phyloP scores from a whole-genome alignment of 805 yeast species.

The Kodamaea leandrae region DNA sequence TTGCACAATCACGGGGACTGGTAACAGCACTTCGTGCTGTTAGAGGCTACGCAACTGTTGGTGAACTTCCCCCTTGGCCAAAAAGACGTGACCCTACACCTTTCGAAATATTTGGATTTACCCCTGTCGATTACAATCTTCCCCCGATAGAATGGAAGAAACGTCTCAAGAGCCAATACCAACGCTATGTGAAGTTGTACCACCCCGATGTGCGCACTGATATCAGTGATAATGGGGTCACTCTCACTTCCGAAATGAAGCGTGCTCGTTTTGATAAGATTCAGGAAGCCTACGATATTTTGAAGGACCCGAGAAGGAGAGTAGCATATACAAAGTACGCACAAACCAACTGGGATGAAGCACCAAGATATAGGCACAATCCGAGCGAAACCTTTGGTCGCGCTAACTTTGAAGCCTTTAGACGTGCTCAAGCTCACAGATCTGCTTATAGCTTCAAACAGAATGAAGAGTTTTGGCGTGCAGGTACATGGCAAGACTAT shows the following conservation, averaged over 20 bases:
- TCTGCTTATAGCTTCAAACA: conserved; percentile 26
- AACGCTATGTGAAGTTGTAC: conserved; percentile 59
- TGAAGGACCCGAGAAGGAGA: conserved; percentile 50
- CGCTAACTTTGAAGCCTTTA: conserved; percentile 29
- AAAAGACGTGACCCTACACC: conserved; percentile 56
- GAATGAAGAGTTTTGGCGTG: conserved; percentile 53
- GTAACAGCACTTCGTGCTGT: not conserved
- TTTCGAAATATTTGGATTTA: conserved; percentile 54
- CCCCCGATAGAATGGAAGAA: conserved; percentile 53
- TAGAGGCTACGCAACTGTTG: conserved; percentile 3
- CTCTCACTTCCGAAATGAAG: conserved; percentile 32
- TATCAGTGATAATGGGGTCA: conserved; percentile 26
- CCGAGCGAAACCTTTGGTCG: conserved; percentile 11
- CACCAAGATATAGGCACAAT: conserved; percentile 9
- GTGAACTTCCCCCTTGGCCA: conserved; percentile 51
- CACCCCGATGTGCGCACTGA: conserved; percentile 67
- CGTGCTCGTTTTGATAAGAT: conserved; percentile 29
- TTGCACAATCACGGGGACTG: not conserved
- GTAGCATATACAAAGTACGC: conserved; percentile 27
- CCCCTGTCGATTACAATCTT: conserved; percentile 32
- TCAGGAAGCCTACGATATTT: conserved; percentile 38
- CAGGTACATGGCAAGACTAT: conserved; percentile 65
- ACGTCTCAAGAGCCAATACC: conserved; percentile 35
- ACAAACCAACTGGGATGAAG: conserved; percentile 19
- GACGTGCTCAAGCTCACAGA: conserved; percentile 41